Evolutionary conservation across 169 alveolate species (phyloP).

Genomic region (Perkinsus marinus): DNA sequence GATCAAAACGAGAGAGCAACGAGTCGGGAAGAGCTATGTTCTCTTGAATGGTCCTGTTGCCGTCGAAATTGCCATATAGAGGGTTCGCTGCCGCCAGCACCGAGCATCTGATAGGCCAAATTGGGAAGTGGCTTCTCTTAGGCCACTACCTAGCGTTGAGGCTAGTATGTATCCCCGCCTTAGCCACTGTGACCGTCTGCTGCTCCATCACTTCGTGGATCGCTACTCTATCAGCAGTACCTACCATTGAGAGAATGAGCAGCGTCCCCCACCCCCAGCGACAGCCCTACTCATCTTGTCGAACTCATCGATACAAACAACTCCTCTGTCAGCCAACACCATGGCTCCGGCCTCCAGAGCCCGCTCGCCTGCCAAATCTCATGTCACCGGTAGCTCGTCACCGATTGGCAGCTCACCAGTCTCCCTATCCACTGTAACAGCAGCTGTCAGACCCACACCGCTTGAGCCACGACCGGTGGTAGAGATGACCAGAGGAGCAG

Average conservation of each 20-base stretch:
- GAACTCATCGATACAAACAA: conserved; percentile 96
- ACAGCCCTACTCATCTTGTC: conserved; percentile 84
- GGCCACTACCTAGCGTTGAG: conserved; percentile 71
- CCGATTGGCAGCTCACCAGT: conserved; percentile 17
- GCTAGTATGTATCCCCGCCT: conserved; percentile 96
- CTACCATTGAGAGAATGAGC: neutral
- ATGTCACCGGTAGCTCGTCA: neutral
- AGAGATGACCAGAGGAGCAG: conserved; percentile 85
- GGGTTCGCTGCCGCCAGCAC: conserved; percentile 99
- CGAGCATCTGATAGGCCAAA: conserved; percentile 57
- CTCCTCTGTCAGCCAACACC: conserved; percentile 95
- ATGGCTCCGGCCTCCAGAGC: conserved; percentile 98
- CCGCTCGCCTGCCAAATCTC: conserved; percentile 65
- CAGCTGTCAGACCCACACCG: conserved; percentile 99
- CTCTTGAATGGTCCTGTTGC: conserved; percentile 65
- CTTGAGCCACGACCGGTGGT: conserved; percentile 99
- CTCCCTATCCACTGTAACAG: conserved; percentile 80
- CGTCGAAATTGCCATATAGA: conserved; percentile 87
- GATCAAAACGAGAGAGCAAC: conserved; percentile 88
- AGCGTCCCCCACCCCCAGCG: neutral
- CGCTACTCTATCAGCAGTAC: conserved; percentile 88
- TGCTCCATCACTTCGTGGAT: conserved; percentile 99
- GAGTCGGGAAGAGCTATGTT: conserved; percentile 93
- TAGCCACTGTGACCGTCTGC: conserved; percentile 93
- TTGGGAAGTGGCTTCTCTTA: neutral